A percentile compares a stretch with the other conserved stretches of the same genome.
Evolutionary conservation across 2,329 filamentous ascomycete species (phyloP).

Genomic region (Paracoccidioides lutzii): DNA sequence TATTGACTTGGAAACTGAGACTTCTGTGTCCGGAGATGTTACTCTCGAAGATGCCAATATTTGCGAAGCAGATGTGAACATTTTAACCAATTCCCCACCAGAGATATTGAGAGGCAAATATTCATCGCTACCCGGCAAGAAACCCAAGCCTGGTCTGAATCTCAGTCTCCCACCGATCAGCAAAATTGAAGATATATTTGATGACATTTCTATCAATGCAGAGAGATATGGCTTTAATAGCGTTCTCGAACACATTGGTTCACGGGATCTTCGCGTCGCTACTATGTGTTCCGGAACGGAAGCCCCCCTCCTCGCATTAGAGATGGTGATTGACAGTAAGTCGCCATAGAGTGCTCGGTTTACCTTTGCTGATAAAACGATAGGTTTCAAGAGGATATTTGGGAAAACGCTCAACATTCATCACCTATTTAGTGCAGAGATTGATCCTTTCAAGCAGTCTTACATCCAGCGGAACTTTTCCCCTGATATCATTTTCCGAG

Average conservation of each 20-base stretch:
- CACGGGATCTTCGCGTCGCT: conserved; percentile 41
- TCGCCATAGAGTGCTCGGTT: not conserved
- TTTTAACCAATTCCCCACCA: conserved; percentile 8
- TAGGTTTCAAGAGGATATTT: conserved; percentile 23
- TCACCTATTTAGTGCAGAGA: conserved; percentile 52
- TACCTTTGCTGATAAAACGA: not conserved
- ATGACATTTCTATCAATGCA: conserved; percentile 33
- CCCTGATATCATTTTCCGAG: conserved; percentile 42
- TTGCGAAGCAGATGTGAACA: not conserved
- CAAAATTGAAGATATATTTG: conserved; percentile 38
- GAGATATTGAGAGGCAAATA: conserved; percentile 12
- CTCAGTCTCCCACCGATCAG: conserved; percentile 33
- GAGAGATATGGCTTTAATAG: conserved; percentile 21
- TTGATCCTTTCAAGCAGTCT: conserved; percentile 50
- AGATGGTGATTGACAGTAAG: conserved; percentile 41
- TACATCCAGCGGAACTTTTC: conserved; percentile 51
- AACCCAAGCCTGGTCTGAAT: conserved; percentile 17
- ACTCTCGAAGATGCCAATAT: not conserved
- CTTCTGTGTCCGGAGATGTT: not conserved
- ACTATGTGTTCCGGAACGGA: conserved; percentile 74
- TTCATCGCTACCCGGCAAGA: conserved; percentile 6
- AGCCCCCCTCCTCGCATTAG: conserved; percentile 54
- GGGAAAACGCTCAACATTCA: conserved; percentile 32
- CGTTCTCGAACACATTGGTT: conserved; percentile 23
- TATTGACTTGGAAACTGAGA: not conserved